Conservation (phyloP, 495 filamentous ascomycete species). For the Hypoxylon subgilvum region DNA sequence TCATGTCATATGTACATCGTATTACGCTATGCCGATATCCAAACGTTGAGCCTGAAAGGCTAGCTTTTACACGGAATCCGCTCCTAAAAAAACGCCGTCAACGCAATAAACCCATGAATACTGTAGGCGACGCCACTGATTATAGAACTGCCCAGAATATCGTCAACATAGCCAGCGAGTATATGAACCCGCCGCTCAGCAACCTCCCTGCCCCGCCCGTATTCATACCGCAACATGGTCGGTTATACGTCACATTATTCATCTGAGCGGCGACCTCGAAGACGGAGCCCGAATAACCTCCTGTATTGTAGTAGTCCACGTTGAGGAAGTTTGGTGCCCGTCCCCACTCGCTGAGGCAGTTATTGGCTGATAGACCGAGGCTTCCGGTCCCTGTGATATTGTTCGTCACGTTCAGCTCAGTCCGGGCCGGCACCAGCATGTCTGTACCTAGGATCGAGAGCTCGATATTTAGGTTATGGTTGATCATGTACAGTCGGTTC, state of each 20-base stretch:
- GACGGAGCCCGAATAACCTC: slow-evolving; percentile 73
- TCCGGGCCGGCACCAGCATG: slow-evolving; percentile 78
- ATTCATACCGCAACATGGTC: slow-evolving; percentile 70
- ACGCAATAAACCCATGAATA: slow-evolving; percentile 19
- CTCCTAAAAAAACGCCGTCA: slow-evolving; percentile 26
- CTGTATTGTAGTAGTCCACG: slow-evolving; percentile 86
- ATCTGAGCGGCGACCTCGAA: slow-evolving; percentile 86
- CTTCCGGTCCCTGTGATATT: slow-evolving; percentile 68
- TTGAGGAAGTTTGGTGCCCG: slow-evolving; percentile 84
- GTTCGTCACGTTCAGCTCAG: slow-evolving; percentile 72
- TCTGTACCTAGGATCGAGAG: slow-evolving; percentile 63
- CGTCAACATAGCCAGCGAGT: slow-evolving; percentile 6
- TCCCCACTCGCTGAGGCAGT: slow-evolving; percentile 72
- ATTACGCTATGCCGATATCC: slow-evolving; percentile 8
- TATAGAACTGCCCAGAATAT: slow-evolving; percentile 28
- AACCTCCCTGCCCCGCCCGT: slow-evolving; percentile 34
- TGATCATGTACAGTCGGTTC: slow-evolving; percentile 81
- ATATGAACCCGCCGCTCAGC: slow-evolving; percentile 6
- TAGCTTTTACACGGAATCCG: not conserved
- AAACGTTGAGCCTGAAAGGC: slow-evolving; percentile 12
- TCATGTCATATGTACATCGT: slow-evolving; percentile 4
- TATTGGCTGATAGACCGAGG: slow-evolving; percentile 69
- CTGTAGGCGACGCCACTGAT: not conserved
- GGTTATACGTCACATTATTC: slow-evolving; percentile 83
- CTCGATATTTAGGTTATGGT: slow-evolving; percentile 87